Evolutionary conservation across 1,284 basidiomycete species (phyloP).

Genomic region (Tremellales sp.): DNA sequence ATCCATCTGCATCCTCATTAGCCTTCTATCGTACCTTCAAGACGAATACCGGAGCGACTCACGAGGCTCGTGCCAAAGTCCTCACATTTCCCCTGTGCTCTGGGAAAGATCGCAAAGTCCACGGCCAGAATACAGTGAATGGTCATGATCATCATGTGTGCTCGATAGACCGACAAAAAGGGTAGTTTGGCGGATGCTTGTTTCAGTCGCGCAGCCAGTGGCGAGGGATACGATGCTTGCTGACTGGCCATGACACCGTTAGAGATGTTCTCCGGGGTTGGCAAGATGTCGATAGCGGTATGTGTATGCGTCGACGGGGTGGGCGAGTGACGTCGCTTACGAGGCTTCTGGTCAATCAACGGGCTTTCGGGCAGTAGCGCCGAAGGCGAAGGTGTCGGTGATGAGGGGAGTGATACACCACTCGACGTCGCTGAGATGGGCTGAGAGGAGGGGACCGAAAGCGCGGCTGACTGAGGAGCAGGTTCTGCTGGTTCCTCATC

Average conservation of each 20-base stretch:
- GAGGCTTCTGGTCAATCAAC: neutral
- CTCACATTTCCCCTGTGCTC: slow-evolving; percentile 86
- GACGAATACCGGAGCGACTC: slow-evolving; percentile 36
- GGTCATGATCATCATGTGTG: slow-evolving; percentile 95
- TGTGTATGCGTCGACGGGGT: slow-evolving; percentile 25
- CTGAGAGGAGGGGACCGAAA: slow-evolving; percentile 6
- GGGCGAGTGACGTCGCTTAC: slow-evolving; percentile 20
- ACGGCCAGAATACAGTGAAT: slow-evolving; percentile 89
- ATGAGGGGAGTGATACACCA: slow-evolving; percentile 1
- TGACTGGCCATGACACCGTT: neutral
- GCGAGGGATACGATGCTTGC: slow-evolving; percentile 1
- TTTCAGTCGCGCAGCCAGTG: neutral
- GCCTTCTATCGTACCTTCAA: slow-evolving; percentile 10
- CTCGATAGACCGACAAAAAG: slow-evolving; percentile 81
- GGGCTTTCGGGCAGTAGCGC: neutral
- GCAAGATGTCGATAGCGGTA: slow-evolving; percentile 22
- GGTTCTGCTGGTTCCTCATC: slow-evolving; percentile 36
- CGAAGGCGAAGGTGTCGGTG: neutral
- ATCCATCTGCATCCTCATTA: slow-evolving; percentile 78
- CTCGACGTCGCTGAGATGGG: slow-evolving; percentile 1
- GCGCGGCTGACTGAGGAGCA: slow-evolving; percentile 14
- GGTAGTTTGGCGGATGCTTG: slow-evolving; percentile 26
- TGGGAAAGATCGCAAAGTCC: slow-evolving; percentile 89
- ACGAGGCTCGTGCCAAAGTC: slow-evolving; percentile 89
- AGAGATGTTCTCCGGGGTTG: slow-evolving; percentile 17